Percentiles rank a stretch among this genome's conserved stretches.
These are phyloP conservation scores for Aspergillus clavatus DNA, from an alignment of 2,329 filamentous ascomycete species.

Conservation along the genomic window DNA sequence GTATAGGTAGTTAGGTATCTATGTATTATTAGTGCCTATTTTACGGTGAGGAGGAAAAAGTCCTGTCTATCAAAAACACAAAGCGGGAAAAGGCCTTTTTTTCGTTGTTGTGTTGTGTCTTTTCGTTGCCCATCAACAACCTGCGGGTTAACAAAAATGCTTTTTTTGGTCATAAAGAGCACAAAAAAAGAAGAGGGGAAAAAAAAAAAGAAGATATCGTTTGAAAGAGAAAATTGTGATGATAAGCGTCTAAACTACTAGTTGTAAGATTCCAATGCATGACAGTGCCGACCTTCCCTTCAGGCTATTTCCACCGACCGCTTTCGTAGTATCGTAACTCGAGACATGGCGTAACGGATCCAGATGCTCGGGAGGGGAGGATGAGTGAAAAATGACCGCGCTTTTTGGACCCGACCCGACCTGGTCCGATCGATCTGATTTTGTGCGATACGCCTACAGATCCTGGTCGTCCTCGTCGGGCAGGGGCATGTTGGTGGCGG, in stretches of 20 bases:
- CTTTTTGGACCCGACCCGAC: slow-evolving; percentile 8
- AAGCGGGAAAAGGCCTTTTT: too few relatives aligned
- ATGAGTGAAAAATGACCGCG: slow-evolving; percentile 6
- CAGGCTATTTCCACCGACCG: slow-evolving; percentile 28
- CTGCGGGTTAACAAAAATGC: too few relatives aligned
- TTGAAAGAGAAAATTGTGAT: slow-evolving; percentile 23
- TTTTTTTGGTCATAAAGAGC: slow-evolving; percentile 8
- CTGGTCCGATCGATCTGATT: slow-evolving; percentile 10
- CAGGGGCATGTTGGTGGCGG: slow-evolving; percentile 75
- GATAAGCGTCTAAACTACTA: slow-evolving; percentile 28
- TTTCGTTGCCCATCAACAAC: too few relatives aligned
- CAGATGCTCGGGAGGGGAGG: slow-evolving; percentile 9
- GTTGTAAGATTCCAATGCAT: slow-evolving; percentile 29
- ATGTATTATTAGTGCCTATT: too few relatives aligned
- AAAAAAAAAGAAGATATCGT: slow-evolving; percentile 21
- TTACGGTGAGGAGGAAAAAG: too few relatives aligned
- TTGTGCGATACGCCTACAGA: slow-evolving; percentile 35
- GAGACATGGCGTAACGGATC: slow-evolving; percentile 25
- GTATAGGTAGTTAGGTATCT: too few relatives aligned
- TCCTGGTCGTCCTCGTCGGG: slow-evolving; percentile 87
- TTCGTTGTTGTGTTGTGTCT: too few relatives aligned
- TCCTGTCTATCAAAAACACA: too few relatives aligned
- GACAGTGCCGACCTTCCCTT: slow-evolving; percentile 31
- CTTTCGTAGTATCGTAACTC: slow-evolving; percentile 37
- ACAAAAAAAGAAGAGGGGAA: too few relatives aligned